These are phyloP conservation scores for Ophiosphaerella herpotricha DNA, from an alignment of 2,329 filamentous ascomycete species.

Conservation along the genomic window DNA sequence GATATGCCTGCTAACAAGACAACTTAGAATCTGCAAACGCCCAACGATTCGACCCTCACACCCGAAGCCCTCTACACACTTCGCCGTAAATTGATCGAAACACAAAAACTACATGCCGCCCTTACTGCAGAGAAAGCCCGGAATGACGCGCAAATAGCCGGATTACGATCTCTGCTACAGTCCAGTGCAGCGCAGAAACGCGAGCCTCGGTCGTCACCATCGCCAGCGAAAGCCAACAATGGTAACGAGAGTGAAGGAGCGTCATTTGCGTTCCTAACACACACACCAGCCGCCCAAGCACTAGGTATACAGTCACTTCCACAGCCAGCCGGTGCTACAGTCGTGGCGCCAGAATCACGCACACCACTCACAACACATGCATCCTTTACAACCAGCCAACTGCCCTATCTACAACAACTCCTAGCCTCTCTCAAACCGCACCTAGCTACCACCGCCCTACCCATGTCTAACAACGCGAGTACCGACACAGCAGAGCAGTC, in stretches of 20 bases:
- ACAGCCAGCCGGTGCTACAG: slow-evolving; percentile 23
- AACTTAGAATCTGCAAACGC: slow-evolving; percentile 29
- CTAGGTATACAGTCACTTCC: slow-evolving; percentile 50
- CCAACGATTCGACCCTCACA: slow-evolving; percentile 54
- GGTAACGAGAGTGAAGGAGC: slow-evolving; percentile 3
- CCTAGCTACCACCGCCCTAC: slow-evolving; percentile 52
- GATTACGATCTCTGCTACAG: slow-evolving; percentile 63
- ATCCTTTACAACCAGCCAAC: slow-evolving; percentile 79
- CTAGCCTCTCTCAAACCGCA: slow-evolving; percentile 70
- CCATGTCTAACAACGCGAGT: slow-evolving; percentile 13
- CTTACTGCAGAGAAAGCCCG: slow-evolving; percentile 71
- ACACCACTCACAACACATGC: slow-evolving; percentile 69
- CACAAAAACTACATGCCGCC: slow-evolving; percentile 72
- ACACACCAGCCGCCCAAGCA: slow-evolving; percentile 52
- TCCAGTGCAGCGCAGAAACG: slow-evolving; percentile 17
- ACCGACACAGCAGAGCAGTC: slow-evolving; percentile 54
- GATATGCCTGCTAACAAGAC: slow-evolving; percentile 3
- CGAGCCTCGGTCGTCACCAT: slow-evolving; percentile 25
- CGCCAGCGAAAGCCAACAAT: slow-evolving; percentile 10
- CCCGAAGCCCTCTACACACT: slow-evolving; percentile 72
- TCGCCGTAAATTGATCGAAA: slow-evolving; percentile 75
- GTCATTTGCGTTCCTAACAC: slow-evolving; percentile 62
- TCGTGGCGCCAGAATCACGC: slow-evolving; percentile 41
- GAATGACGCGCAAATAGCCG: slow-evolving; percentile 72
- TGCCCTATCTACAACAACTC: slow-evolving; percentile 76